Base-by-base conservation (phyloP, 495 filamentous ascomycete genomes). In the Jackrogersella multiformis region DNA sequence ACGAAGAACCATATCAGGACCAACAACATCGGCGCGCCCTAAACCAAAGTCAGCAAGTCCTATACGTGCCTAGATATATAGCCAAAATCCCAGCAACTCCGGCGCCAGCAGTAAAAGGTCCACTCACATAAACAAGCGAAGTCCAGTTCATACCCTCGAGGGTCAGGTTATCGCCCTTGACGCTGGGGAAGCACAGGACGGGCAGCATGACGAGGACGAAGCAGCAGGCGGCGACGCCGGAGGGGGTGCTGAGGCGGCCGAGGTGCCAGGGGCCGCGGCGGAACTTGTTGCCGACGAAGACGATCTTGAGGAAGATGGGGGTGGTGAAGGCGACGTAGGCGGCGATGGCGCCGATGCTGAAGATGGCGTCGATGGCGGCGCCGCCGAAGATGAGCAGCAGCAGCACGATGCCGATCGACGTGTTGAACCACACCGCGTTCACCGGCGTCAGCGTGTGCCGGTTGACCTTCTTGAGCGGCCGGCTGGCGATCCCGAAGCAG, bases 361-460 rank as follows among this genome's bases (percentile, higher is more conserved):
- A 93, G 18, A 93, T 79, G 5, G 90, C 90, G 7, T 88, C 89
- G 67, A 90, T 89, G 3, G 90, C 89, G 0, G 74, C 53, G 35
- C 90, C 90, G 4, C 83, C 90, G 55, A 93, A 88, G 60, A 93
- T 87, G 8, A 93, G 80, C 5, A 92, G 79, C 24, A 88, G 82
- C 69, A 91, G 81, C 2, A 87, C 64, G 28, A 88, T 85, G 0
- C 90, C 90, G 28, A 93, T 81, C 12, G 80, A 58, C 24, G 81
- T 80, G 68, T 93, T 93, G 76, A 92, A 84, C 80, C 90, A 88
- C 13, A 93, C 90, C 1, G 90, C 90, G 70, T 92, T 93, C 36
- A 93, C 90, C 0, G 90, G 90, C 0, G 90, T 93, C 24, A 82
- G 77, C 4, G 90, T 93, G 76, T 75, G 57, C 23, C 73, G 71